Percentiles rank a stretch among this genome's conserved stretches.
phyloP scores from a whole-genome alignment of 2,329 filamentous ascomycete genomes.

The Talaromyces pinophilus region DNA sequence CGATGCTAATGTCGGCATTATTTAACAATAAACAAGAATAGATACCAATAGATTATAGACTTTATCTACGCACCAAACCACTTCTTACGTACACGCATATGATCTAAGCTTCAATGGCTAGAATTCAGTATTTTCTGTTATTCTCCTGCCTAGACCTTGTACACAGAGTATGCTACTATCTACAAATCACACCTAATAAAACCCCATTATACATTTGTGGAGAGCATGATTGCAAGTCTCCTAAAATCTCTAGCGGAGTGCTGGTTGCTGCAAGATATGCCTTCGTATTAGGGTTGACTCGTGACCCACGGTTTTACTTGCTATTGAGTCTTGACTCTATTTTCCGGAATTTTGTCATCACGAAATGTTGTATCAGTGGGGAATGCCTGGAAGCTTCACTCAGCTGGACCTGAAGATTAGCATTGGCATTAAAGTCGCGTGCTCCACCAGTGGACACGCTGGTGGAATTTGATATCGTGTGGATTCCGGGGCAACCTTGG shows the following conservation, averaged over 20 bases:
- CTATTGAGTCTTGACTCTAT: not conserved
- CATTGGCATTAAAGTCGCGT: not conserved
- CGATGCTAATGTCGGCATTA: slow-evolving; percentile 2
- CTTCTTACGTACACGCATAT: not conserved
- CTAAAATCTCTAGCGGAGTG: not conserved
- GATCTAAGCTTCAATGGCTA: not conserved
- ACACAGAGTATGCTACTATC: not conserved
- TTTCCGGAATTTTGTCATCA: not conserved
- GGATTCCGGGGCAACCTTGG: not conserved
- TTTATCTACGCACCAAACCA: not conserved
- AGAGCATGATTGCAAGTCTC: not conserved
- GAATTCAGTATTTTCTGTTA: not conserved
- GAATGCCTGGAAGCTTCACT: not conserved
- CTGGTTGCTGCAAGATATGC: not conserved
- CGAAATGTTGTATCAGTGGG: not conserved
- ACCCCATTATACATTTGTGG: not conserved
- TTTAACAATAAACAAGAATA: slow-evolving; percentile 1
- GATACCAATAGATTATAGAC: not conserved
- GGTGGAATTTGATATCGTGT: not conserved
- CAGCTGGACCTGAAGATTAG: not conserved
- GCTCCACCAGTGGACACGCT: not conserved
- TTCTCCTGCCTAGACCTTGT: not conserved
- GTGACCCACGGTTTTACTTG: not conserved
- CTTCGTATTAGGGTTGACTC: not conserved
- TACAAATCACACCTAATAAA: not conserved